These are phyloP conservation scores for Oenanthe javanica DNA, from an alignment of 140 eudicot genomes.

Conservation along the genomic window DNA sequence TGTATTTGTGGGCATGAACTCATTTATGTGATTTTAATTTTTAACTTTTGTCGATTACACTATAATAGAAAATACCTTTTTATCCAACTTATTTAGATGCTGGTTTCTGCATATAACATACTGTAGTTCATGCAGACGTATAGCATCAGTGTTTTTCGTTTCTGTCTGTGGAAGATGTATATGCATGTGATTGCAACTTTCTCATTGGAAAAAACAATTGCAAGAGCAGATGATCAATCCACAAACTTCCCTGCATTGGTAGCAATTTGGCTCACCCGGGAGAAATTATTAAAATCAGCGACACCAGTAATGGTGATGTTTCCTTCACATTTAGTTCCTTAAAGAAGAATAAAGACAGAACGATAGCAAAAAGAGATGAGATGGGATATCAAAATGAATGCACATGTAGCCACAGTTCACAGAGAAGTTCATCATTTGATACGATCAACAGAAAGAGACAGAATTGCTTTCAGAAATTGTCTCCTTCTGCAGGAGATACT, in stretches of 20 bases:
- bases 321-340: constrained; percentile 49
- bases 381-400: constrained; percentile 26
- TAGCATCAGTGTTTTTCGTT: no score
- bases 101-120: no score
- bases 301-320: constrained; percentile 22
- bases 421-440: constrained; percentile 16
- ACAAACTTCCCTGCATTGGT: constrained; percentile 7
- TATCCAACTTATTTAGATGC: no score
- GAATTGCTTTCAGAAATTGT: constrained; percentile 21
- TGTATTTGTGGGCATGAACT: no score
- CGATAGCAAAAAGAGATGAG: constrained; percentile 17
- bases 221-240: constrained; percentile 6
- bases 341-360: constrained; percentile 35
- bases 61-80: no score
- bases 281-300: constrained; percentile 10
- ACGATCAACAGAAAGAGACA: constrained; percentile 18
- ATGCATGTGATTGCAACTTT: no score
- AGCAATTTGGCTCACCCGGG: constrained; percentile 9
- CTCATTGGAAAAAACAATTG: no score
- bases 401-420: constrained; percentile 13
- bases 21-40: no score
- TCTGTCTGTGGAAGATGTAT: no score
- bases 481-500: constrained; percentile 41
- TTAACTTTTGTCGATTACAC: no score
- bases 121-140: no score